A percentile compares a stretch with the other conserved stretches of the same genome.
Conservation (phyloP, 257 asterid species). For the Solanum pimpinellifolium region DNA sequence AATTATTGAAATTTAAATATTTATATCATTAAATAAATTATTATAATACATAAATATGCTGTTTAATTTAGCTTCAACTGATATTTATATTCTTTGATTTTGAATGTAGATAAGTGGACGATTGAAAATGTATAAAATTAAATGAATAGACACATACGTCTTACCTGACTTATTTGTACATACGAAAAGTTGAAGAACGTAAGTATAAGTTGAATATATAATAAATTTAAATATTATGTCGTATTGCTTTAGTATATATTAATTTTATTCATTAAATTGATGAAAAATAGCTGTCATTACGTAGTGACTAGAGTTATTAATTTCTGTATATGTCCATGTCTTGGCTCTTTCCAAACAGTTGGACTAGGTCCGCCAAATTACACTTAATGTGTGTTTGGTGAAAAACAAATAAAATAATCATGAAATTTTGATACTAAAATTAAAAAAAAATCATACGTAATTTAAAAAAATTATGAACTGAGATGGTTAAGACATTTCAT, state of each 20-base stretch:
- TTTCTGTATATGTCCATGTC: neutral
- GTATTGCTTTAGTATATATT: neutral
- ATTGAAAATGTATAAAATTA: rapidly evolving
- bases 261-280: neutral
- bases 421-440: neutral
- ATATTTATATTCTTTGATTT: no score
- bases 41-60: no score
- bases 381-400: neutral
- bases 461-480: neutral
- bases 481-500: neutral
- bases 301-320: neutral
- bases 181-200: no score
- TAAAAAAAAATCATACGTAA: neutral
- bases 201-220: no score
- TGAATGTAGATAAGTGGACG: no score
- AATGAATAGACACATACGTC: no score
- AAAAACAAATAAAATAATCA: neutral
- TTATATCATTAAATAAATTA: neutral
- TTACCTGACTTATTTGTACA: rapidly evolving
- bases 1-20: neutral
- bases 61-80: rapidly evolving
- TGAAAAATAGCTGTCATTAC: neutral
- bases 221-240: neutral
- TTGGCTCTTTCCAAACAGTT: neutral
- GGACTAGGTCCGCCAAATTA: neutral